These are phyloP conservation scores for Drechslerella dactyloides DNA, from an alignment of 2,329 filamentous ascomycete genomes.

Conservation along the genomic window DNA sequence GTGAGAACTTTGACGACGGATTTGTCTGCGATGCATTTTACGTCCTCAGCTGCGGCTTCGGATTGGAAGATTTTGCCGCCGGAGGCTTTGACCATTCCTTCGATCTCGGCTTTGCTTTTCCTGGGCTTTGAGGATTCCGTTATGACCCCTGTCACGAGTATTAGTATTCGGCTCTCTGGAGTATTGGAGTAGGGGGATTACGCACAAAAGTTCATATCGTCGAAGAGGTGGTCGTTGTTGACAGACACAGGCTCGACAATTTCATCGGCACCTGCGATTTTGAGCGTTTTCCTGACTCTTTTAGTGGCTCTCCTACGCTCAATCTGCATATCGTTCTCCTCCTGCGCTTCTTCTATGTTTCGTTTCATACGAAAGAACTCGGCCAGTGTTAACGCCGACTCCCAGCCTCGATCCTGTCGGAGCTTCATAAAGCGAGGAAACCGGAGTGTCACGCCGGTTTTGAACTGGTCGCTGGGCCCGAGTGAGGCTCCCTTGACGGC, in stretches of 20 bases:
- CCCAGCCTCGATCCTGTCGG: slow-evolving; percentile 83
- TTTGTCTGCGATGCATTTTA: slow-evolving; percentile 79
- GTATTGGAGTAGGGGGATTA: neutral
- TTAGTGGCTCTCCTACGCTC: slow-evolving; percentile 69
- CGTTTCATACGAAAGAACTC: slow-evolving; percentile 75
- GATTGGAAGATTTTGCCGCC: slow-evolving; percentile 81
- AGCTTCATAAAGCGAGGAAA: slow-evolving; percentile 89
- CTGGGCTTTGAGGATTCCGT: slow-evolving; percentile 73
- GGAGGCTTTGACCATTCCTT: slow-evolving; percentile 79
- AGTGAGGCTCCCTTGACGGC: slow-evolving; percentile 87
- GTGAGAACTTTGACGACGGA: slow-evolving; percentile 79
- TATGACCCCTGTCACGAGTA: slow-evolving; percentile 65
- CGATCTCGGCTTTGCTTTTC: slow-evolving; percentile 81
- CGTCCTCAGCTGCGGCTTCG: slow-evolving; percentile 67
- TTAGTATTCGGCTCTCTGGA: slow-evolving; percentile 26
- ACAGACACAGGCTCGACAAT: slow-evolving; percentile 57
- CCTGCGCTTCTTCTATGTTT: slow-evolving; percentile 72
- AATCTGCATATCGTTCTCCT: slow-evolving; percentile 76
- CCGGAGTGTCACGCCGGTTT: slow-evolving; percentile 76
- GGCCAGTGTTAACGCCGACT: slow-evolving; percentile 75
- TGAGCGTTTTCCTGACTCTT: slow-evolving; percentile 71
- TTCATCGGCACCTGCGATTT: slow-evolving; percentile 72
- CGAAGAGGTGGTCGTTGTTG: slow-evolving; percentile 56
- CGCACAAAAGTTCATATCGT: slow-evolving; percentile 53
- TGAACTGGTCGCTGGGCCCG: slow-evolving; percentile 76